Conservation (phyloP, 1,284 basidiomycete genomes). For the Ceratobasidium sp. region DNA sequence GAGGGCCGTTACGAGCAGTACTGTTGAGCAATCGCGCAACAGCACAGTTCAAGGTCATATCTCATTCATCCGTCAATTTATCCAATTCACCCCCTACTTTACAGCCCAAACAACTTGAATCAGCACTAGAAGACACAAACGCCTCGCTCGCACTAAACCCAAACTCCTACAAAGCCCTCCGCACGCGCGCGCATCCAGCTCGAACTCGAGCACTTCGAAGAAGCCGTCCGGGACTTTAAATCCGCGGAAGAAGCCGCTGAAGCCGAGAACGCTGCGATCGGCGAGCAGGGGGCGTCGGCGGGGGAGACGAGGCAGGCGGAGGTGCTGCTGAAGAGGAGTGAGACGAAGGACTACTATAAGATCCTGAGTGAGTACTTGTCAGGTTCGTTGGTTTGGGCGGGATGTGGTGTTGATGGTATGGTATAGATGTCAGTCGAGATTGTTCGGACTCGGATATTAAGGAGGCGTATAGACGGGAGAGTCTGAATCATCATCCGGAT, state of each 20-base stretch:
- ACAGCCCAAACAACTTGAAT: slow-evolving; percentile 74
- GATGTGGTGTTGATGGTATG: no score
- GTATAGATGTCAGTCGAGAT: slow-evolving; percentile 65
- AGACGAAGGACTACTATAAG: slow-evolving; percentile 87
- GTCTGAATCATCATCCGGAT: slow-evolving; percentile 86
- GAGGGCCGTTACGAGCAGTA: slow-evolving; percentile 82
- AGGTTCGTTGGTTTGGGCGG: no score
- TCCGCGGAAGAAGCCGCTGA: slow-evolving; percentile 77
- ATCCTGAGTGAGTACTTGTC: slow-evolving; percentile 48
- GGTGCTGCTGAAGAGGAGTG: slow-evolving; percentile 81
- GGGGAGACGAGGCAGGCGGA: slow-evolving; percentile 83
- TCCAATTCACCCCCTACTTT: slow-evolving; percentile 16
- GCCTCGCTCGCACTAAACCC: slow-evolving; percentile 75
- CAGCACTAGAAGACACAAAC: slow-evolving; percentile 80
- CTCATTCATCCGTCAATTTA: neutral
- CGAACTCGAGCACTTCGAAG: slow-evolving; percentile 81
- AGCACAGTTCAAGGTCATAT: slow-evolving; percentile 82
- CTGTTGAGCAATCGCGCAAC: slow-evolving; percentile 89
- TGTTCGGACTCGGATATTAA: slow-evolving; percentile 80
- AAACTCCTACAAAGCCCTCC: slow-evolving; percentile 84
- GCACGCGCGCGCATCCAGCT: slow-evolving; percentile 86
- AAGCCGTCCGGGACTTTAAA: slow-evolving; percentile 82
- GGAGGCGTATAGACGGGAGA: slow-evolving; percentile 83
- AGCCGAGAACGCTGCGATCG: slow-evolving; percentile 69
- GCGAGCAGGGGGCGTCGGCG: slow-evolving; percentile 74